Percentiles rank a stretch among this genome's conserved stretches.
Conservation (phyloP, 805 yeast species). For the Barnettozyma pratensis region DNA sequence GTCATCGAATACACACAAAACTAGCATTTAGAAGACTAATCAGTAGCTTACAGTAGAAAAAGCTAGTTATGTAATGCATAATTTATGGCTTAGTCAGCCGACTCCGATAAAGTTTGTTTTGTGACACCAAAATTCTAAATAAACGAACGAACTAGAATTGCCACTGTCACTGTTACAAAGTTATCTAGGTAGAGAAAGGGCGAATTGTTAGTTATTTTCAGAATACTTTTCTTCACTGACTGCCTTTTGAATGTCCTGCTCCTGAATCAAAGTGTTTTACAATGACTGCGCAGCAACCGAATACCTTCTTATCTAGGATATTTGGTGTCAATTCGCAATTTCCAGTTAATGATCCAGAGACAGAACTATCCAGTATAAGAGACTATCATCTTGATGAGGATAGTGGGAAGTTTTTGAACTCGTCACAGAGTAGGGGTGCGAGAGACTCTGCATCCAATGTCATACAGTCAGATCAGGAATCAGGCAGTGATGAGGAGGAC, state of each 20-base stretch:
- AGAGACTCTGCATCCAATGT: neutral
- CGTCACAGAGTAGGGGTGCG: neutral
- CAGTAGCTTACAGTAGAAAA: too few relatives aligned
- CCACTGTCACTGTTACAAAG: too few relatives aligned
- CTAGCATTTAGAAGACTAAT: too few relatives aligned
- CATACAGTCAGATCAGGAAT: slow-evolving; percentile 21
- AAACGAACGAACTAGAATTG: too few relatives aligned
- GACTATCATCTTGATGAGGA: slow-evolving; percentile 13
- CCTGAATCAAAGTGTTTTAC: neutral
- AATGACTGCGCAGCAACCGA: slow-evolving; percentile 24
- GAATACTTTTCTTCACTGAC: neutral
- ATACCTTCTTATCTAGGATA: slow-evolving; percentile 60
- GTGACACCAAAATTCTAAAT: too few relatives aligned
- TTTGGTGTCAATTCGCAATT: slow-evolving; percentile 42
- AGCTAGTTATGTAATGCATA: too few relatives aligned
- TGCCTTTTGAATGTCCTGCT: neutral
- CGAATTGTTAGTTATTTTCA: neutral
- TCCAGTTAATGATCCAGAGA: slow-evolving; percentile 18
- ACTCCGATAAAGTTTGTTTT: too few relatives aligned
- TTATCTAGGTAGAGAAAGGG: neutral
- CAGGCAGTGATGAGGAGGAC: slow-evolving; percentile 7
- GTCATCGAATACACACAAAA: neutral
- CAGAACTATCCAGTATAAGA: slow-evolving; percentile 18
- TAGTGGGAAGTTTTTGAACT: neutral
- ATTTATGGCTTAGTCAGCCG: too few relatives aligned